Evolutionary conservation across 805 yeast genomes (phyloP).

Genomic region (Barnettozyma pratensis): DNA sequence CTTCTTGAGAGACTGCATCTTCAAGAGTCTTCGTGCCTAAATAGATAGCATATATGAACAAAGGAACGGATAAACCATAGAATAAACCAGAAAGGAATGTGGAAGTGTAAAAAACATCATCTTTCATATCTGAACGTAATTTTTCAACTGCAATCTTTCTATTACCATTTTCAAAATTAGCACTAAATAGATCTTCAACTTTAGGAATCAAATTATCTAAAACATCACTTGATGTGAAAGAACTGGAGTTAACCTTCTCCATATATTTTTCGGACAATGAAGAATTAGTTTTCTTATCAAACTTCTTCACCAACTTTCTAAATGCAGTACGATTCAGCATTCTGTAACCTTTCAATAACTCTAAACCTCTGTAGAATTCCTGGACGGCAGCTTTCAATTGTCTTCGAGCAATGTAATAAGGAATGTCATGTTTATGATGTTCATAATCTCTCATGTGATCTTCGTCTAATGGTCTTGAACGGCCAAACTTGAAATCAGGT

Average conservation of each 20-base stretch:
- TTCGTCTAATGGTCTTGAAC: slow-evolving; percentile 12
- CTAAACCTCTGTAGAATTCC: slow-evolving; percentile 71
- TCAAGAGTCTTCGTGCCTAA: slow-evolving; percentile 41
- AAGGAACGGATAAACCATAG: slow-evolving; percentile 66
- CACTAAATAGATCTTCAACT: slow-evolving; percentile 64
- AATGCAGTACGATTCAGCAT: slow-evolving; percentile 82
- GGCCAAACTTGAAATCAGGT: slow-evolving; percentile 33
- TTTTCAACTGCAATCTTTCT: slow-evolving; percentile 65
- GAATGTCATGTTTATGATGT: slow-evolving; percentile 35
- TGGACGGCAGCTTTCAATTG: slow-evolving; percentile 63
- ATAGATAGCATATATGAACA: slow-evolving; percentile 55
- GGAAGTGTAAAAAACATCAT: slow-evolving; percentile 32
- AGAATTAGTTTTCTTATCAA: slow-evolving; percentile 65
- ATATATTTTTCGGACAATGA: slow-evolving; percentile 43
- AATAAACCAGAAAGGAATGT: slow-evolving; percentile 62
- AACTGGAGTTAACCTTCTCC: slow-evolving; percentile 50
- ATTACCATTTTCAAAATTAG: slow-evolving; percentile 64
- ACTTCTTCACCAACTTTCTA: slow-evolving; percentile 84
- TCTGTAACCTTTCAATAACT: slow-evolving; percentile 64
- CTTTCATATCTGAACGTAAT: slow-evolving; percentile 44
- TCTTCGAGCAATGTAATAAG: slow-evolving; percentile 60
- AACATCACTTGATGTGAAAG: slow-evolving; percentile 58
- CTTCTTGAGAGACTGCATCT: slow-evolving; percentile 45
- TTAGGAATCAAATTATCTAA: slow-evolving; percentile 58
- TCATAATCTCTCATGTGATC: slow-evolving; percentile 41